Evolutionary conservation across 2,329 filamentous ascomycete species (phyloP).

Genomic region (Escovopsis sp.): DNA sequence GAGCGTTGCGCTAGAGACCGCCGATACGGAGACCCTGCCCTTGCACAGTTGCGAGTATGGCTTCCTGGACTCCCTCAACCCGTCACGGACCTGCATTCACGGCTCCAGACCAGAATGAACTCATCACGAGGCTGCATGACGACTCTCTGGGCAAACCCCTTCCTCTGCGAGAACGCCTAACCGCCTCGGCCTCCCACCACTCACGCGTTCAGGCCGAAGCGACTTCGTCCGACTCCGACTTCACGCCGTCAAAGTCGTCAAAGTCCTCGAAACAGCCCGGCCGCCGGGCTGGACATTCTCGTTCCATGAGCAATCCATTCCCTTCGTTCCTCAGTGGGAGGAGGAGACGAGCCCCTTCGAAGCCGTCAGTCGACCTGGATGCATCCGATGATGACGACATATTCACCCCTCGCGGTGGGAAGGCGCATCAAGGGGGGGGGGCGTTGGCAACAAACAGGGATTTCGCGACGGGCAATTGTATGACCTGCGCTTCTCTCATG

Average conservation of each 20-base stretch:
- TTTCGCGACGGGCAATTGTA: conserved; percentile 58
- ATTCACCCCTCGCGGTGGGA: conserved; percentile 4
- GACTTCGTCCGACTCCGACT: conserved; percentile 31
- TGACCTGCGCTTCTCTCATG: conserved; percentile 71
- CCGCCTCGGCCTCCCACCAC: conserved; percentile 12
- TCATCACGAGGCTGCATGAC: conserved; percentile 23
- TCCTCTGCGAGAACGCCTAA: conserved; percentile 13
- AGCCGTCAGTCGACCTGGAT: conserved; percentile 18
- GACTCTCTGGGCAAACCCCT: conserved; percentile 20
- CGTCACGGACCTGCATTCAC: conserved; percentile 15
- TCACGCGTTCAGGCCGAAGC: conserved; percentile 19
- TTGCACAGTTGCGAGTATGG: conserved; percentile 12
- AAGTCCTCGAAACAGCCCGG: conserved; percentile 8
- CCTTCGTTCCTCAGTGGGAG: conserved; percentile 51
- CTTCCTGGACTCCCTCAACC: conserved; percentile 14
- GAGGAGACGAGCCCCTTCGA: conserved; percentile 34
- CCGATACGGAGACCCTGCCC: no score
- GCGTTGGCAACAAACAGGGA: conserved; percentile 31
- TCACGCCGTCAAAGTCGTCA: conserved; percentile 11
- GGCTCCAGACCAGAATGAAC: conserved; percentile 14
- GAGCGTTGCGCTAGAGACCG: no score
- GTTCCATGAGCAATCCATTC: conserved; percentile 71
- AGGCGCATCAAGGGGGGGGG: conserved; percentile 20
- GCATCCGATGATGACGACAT: conserved; percentile 14
- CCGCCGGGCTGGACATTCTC: conserved; percentile 14